Evolutionary conservation across 208 protist genomes (phyloP).

Genomic region (Leishmania mexicana): DNA sequence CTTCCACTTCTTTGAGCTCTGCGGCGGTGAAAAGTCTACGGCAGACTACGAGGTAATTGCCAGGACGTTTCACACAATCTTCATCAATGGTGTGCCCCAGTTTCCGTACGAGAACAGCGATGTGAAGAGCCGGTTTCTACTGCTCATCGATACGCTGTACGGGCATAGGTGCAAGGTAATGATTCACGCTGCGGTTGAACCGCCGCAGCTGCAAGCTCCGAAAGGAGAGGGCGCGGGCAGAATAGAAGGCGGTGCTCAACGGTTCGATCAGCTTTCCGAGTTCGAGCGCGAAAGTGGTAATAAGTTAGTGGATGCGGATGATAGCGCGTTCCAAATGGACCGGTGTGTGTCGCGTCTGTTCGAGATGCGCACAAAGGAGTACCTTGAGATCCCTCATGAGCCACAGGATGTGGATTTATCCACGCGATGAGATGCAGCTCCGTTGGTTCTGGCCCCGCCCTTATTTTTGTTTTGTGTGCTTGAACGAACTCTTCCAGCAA

Average conservation of each 20-base stretch:
- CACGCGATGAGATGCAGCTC: constrained; percentile 14
- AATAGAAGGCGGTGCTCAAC: constrained; percentile 18
- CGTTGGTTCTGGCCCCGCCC: not conserved
- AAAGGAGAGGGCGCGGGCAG: constrained; percentile 32
- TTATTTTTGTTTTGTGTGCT: not conserved
- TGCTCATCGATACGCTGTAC: constrained; percentile 92
- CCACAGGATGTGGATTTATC: constrained; percentile 28
- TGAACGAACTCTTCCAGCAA: not conserved
- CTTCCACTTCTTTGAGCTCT: constrained; percentile 88
- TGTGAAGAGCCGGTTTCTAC: constrained; percentile 86
- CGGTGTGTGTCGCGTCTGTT: constrained; percentile 82
- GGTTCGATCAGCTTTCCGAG: constrained; percentile 57
- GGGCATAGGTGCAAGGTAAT: constrained; percentile 85
- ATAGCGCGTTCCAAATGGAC: constrained; percentile 87
- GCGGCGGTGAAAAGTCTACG: constrained; percentile 61
- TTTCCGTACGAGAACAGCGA: constrained; percentile 79
- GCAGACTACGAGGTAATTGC: constrained; percentile 90
- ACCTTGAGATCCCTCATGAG: constrained; percentile 69
- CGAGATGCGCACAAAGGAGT: constrained; percentile 91
- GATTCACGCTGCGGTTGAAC: constrained; percentile 65
- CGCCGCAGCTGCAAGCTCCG: constrained; percentile 51
- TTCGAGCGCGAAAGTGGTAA: constrained; percentile 78
- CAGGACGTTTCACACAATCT: constrained; percentile 87
- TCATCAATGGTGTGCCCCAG: constrained; percentile 84
- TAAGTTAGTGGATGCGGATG: constrained; percentile 63